Base-by-base conservation (phyloP, 768 basidiomycete species). In the Tricholoma furcatifolium region DNA sequence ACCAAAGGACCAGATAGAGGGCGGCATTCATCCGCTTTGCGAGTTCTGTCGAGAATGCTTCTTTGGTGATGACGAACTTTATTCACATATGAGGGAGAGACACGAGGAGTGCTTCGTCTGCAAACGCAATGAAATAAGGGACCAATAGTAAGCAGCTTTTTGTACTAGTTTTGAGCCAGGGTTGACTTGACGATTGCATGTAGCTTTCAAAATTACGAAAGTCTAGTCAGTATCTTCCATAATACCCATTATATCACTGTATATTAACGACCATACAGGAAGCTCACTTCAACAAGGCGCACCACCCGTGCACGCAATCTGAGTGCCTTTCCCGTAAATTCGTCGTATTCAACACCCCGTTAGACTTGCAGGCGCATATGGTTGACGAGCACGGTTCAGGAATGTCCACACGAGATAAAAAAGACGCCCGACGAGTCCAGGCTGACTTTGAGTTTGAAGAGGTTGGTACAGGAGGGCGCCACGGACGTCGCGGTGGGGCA, bases 61-160 rank as follows among this genome's bases (percentile, higher is more conserved):
- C 77, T 97, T 95, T 65, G 74, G 87, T n/a, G 87, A 88, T 50
- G 96, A 98, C 63, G 94, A 94, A 62, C 72, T 98, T n/a, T 97
- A 85, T 66, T 74, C 84, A 20, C 97, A 99, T 67, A 91, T 98
- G 87, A 83, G 95, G 47, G 87, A 94, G 64, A 77, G 75, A 44
- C 96, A 99, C 70, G 96, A 99, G 68, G 95, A 98, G 63, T 98
- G 96, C 66, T 97, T 97, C 60, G 68, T 99, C 12, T 99, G 97
- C 69, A 93, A 92, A 65, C 79, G 88, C 24, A 81, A 87, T 51
- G 93, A 87, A 6, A 60, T 91, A 36, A 75, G 80, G 58, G 84
- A 94, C 67, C 84, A 93, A 71, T 94, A 97, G 93, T 97, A 62
- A 64, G 93, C 80, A 12, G 23, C 15, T 32, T 55, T 41, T 5